phyloP scores from a whole-genome alignment of 805 yeast genomes.

The Priceomyces castillae region DNA sequence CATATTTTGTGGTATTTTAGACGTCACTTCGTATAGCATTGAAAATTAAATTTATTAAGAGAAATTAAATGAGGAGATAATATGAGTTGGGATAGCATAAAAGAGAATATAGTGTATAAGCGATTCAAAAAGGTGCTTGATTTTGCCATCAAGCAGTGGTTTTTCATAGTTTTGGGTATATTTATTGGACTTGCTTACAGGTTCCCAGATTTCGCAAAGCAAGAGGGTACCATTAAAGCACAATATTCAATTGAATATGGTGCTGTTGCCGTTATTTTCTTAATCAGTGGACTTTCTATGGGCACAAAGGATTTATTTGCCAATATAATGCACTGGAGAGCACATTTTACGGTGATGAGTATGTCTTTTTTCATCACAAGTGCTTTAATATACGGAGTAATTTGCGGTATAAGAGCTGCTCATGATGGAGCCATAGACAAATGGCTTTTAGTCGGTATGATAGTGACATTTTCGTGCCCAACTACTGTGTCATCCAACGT shows the following conservation, averaged over 20 bases:
- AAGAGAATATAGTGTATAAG: conserved; percentile 11
- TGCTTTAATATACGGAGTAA: conserved; percentile 69
- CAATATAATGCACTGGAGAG: conserved; percentile 78
- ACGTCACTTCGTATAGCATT: too few relatives aligned
- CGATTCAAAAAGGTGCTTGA: conserved; percentile 14
- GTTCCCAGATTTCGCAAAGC: conserved; percentile 80
- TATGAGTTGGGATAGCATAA: conserved; percentile 2
- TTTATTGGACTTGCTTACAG: conserved; percentile 72
- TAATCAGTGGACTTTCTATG: conserved; percentile 80
- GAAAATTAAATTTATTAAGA: too few relatives aligned
- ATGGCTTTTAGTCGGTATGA: conserved; percentile 78
- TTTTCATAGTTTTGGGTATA: conserved; percentile 66
- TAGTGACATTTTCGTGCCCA: conserved; percentile 84
- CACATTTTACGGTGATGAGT: conserved; percentile 67
- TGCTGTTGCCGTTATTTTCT: conserved; percentile 82
- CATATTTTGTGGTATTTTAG: neutral
- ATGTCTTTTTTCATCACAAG: conserved; percentile 72
- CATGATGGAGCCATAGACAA: conserved; percentile 57
- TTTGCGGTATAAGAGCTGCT: conserved; percentile 61
- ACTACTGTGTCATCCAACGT: conserved; percentile 92
- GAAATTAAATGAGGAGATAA: too few relatives aligned
- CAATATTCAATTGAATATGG: conserved; percentile 80
- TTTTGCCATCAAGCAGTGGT: conserved; percentile 60
- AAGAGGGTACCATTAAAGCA: conserved; percentile 72
- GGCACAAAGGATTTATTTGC: conserved; percentile 55